These are phyloP conservation scores for Protomyces inouyei DNA, from an alignment of 1,139 yeast species.

Conservation along the genomic window DNA sequence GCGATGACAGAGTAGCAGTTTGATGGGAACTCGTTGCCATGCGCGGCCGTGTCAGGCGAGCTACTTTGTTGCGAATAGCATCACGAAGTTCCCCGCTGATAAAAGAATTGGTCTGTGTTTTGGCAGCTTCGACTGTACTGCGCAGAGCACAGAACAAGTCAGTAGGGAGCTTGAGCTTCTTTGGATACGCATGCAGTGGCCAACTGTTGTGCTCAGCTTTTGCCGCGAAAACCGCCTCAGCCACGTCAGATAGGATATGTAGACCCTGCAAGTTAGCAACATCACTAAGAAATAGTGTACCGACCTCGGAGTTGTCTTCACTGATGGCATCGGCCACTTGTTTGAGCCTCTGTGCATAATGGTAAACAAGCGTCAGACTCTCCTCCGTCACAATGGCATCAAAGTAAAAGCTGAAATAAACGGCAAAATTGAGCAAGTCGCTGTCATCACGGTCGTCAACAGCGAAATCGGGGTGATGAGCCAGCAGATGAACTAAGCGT, in stretches of 20 bases:
- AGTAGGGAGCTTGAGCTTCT: slow-evolving; percentile 59
- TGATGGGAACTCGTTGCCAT: background rate
- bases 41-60: background rate
- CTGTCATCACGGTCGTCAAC: slow-evolving; percentile 34
- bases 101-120: background rate
- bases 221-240: slow-evolving; percentile 61
- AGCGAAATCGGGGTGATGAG: slow-evolving; percentile 66
- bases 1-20: background rate
- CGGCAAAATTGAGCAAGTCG: slow-evolving; percentile 34
- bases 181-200: slow-evolving; percentile 78
- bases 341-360: slow-evolving; percentile 72
- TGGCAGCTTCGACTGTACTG: background rate
- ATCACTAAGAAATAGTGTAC: background rate
- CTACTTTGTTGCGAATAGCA: background rate
- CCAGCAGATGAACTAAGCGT: slow-evolving; percentile 61
- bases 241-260: slow-evolving; percentile 66
- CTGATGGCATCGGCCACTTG: slow-evolving; percentile 63
- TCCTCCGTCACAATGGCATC: slow-evolving; percentile 59
- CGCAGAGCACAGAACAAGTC: slow-evolving; percentile 31
- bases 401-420: slow-evolving; percentile 53
- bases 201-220: slow-evolving; percentile 57
- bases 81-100: background rate
- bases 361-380: slow-evolving; percentile 67
- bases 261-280: slow-evolving; percentile 40
- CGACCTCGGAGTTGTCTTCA: slow-evolving; percentile 31